Evolutionary conservation across 2,329 filamentous ascomycete genomes (phyloP), one percentile per base, ranked within the genome.

Genomic region (Graphilbum sp.): DNA sequence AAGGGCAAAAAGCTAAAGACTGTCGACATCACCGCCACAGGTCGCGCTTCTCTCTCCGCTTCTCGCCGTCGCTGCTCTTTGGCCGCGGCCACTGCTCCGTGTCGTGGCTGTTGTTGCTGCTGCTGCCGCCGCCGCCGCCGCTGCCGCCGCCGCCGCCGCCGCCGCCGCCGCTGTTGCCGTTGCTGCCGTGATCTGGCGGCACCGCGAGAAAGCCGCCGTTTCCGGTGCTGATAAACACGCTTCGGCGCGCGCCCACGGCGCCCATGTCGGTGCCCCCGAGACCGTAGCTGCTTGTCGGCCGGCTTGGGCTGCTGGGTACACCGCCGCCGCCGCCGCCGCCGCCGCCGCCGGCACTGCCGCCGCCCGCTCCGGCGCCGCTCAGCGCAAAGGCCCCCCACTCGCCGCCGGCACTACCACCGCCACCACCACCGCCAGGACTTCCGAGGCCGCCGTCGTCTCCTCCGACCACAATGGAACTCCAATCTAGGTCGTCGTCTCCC

Each of bases 261-360:
- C 67, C 63, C 66, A 68, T 54, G 43, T 72, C 69, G 15, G 65
- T 59, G n/a, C 61, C 63, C 25, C 61, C 63, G 27, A 75, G 59
- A 13, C 71, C 71, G 50, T 72, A 75, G 49, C 63, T 68, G 53
- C 69, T 74, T 39, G 64, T 54, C 24, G 68, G 69, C 27, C 69
- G 62, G 43, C 45, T 39, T 15, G 43, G 45, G 37, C 47, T 51
- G 23, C 47, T 46, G 35, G 47, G 40, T 36, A 51, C 44, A 45
- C 50, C 42, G 32, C 7, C 41, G 49, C 27, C 27, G 10, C n/a
- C n/a, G n/a, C 47, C 47, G 35, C 48, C 41, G 36, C 52, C 44
- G 45, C 50, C 42, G 32, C 7, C 41, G 49, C 27, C 27, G 10
- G 8, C 27, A 29, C 15, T 12, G 27, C 27, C 27, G 36, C 52